These are phyloP conservation scores for Angomonas ambiguus DNA, from an alignment of 208 protist species.

Conservation along the genomic window DNA sequence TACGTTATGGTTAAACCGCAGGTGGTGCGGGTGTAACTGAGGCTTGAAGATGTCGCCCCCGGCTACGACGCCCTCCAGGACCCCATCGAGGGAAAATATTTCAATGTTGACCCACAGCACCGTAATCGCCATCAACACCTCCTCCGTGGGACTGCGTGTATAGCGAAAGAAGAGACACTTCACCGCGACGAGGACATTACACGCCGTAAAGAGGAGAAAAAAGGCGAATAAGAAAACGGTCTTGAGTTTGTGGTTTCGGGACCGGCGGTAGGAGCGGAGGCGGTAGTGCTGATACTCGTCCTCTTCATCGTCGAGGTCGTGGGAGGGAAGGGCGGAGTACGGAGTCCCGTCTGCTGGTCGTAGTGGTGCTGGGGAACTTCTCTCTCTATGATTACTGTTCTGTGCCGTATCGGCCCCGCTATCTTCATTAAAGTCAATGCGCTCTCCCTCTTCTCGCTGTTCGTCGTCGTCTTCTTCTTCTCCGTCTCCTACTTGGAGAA, in stretches of 20 bases:
- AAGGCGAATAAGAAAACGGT: constrained; percentile 20
- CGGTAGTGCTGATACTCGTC: constrained; percentile 14
- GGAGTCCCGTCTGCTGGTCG: neutral
- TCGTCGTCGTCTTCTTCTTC: constrained; percentile 14
- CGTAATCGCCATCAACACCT: constrained; percentile 39
- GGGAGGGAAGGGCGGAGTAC: neutral
- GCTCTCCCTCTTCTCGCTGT: neutral
- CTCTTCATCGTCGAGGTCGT: neutral
- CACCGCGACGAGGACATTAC: constrained; percentile 30
- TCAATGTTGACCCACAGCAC: constrained; percentile 48
- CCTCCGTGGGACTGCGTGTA: constrained; percentile 18
- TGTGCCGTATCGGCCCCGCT: neutral
- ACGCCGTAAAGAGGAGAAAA: constrained; percentile 31
- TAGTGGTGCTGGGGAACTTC: too few relatives aligned
- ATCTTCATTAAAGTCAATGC: too few relatives aligned
- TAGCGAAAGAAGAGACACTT: constrained; percentile 49
- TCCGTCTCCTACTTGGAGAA: constrained; percentile 4
- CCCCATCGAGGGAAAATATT: constrained; percentile 31
- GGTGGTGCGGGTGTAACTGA: constrained; percentile 34
- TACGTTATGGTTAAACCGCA: constrained; percentile 42
- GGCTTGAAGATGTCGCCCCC: constrained; percentile 23
- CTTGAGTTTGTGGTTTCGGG: constrained; percentile 25
- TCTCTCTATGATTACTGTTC: too few relatives aligned
- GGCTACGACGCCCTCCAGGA: constrained; percentile 19
- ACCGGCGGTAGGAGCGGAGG: constrained; percentile 20